Conservation (phyloP, 192 early-diverging fungal genomes). For the Podila epigama region DNA sequence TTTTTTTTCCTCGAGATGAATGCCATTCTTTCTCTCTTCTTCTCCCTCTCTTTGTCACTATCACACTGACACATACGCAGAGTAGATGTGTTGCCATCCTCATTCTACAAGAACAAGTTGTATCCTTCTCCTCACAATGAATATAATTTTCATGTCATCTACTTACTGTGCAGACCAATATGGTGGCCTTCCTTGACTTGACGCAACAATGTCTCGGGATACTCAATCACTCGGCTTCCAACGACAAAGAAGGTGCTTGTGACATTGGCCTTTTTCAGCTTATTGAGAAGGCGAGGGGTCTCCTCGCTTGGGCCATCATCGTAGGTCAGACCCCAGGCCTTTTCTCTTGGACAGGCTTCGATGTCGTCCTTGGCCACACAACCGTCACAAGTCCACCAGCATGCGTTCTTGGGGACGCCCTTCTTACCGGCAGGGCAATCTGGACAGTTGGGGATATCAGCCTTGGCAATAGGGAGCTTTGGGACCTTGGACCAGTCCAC, state of each 20-base stretch:
- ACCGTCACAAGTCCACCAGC: conserved; percentile 60
- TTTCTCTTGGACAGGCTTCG: conserved; percentile 52
- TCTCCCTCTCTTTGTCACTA: conserved; percentile 52
- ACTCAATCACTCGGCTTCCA: conserved; percentile 55
- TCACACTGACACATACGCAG: conserved; percentile 66
- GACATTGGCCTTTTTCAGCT: conserved; percentile 47
- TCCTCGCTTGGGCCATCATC: conserved; percentile 59
- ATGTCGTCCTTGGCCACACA: conserved; percentile 56
- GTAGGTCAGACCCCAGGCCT: conserved; percentile 56
- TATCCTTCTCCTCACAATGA: too few species aligned
- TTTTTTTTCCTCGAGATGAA: too few species aligned
- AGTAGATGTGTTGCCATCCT: too few species aligned
- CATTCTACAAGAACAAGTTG: too few species aligned
- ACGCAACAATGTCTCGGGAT: conserved; percentile 49
- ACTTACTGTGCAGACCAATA: conserved; percentile 48
- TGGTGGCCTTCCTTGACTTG: conserved; percentile 39
- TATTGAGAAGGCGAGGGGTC: conserved; percentile 51
- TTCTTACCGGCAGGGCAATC: conserved; percentile 33
- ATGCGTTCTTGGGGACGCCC: conserved; percentile 21
- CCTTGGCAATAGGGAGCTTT: conserved; percentile 32
- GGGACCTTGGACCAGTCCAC: conserved; percentile 49
- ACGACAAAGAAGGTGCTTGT: conserved; percentile 57
- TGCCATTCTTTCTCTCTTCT: too few species aligned
- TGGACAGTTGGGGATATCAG: conserved; percentile 29
- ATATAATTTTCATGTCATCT: too few species aligned